Evolutionary conservation across 2,329 filamentous ascomycete genomes (phyloP).

Genomic region (Aspergillus sclerotialis): DNA sequence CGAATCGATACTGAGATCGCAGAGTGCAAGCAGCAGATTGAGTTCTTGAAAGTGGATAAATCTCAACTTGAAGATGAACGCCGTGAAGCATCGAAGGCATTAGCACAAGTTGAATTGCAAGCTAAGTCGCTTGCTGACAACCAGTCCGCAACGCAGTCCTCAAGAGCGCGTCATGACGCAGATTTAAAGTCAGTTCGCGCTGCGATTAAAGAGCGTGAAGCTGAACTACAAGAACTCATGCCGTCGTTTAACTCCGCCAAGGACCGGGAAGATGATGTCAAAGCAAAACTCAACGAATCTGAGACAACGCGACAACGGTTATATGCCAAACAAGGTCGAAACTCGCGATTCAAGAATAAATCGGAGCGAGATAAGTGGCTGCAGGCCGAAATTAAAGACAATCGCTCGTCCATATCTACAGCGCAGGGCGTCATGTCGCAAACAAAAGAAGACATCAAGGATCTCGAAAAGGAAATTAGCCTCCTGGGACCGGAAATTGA

Average conservation of each 20-base stretch:
- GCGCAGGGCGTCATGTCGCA: conserved; percentile 81
- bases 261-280: conserved; percentile 63
- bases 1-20: conserved; percentile 73
- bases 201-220: conserved; percentile 69
- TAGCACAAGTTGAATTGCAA: conserved; percentile 80
- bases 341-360: conserved; percentile 81
- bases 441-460: conserved; percentile 71
- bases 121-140: conserved; percentile 77
- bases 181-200: conserved; percentile 66
- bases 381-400: conserved; percentile 70
- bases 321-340: conserved; percentile 86
- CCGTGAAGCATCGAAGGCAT: conserved; percentile 68
- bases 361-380: conserved; percentile 80
- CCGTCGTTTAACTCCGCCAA: conserved; percentile 71
- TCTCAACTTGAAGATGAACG: conserved; percentile 84
- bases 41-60: conserved; percentile 77
- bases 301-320: conserved; percentile 71
- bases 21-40: conserved; percentile 71
- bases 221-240: conserved; percentile 65
- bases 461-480: conserved; percentile 64
- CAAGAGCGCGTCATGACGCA: conserved; percentile 61
- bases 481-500: conserved; percentile 67
- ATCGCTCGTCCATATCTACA: conserved; percentile 66
- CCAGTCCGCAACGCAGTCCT: conserved; percentile 68
- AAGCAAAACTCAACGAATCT: conserved; percentile 65